Evolutionary conservation across 2,329 filamentous ascomycete genomes (phyloP), one percentile per base, ranked within the genome.

Genomic region (Orbilia blumenaviensis): DNA sequence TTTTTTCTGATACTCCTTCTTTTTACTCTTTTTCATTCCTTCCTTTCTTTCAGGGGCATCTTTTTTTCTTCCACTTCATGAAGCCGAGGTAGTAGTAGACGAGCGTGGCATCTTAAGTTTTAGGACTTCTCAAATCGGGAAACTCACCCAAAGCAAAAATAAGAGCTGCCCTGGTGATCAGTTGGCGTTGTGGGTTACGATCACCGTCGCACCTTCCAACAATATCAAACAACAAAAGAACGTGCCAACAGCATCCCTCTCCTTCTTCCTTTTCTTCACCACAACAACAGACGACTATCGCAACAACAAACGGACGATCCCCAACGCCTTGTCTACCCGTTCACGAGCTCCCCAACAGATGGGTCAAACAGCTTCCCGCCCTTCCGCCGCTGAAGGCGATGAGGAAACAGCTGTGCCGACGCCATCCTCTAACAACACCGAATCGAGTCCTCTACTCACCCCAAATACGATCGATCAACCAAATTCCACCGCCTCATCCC

Each of bases 361-460:
- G 63, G 63, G 16, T 41, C 54, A 62, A 48, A 29, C 56, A n/a
- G 3, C 54, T 2, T 62, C 32, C 29, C 66, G 34, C 8, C 27
- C 50, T 44, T 34, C 38, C 18, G 18, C 29, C 21, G 25, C 34
- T 38, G 56, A 61, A 6, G 41, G 18, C 42, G 66, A 68, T n/a
- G 66, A 69, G 46, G 66, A 58, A 42, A 34, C 54, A 25, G 54
- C 54, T 1, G 52, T 56, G 4, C 32, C 52, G 12, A 23, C 52
- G 5, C n/a, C 50, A 54, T 56, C 52, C 18, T 18, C 42, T 8
- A 60, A 29, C 42, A 52, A 29, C 42, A 52, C 38, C 48, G 68
- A 73, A 36, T 54, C 62, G 6, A 62, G 27, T 14, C 61, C 69
- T 7, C 44, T 74, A 21, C 34, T 74, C n/a, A 36, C 56, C 16